Base-by-base conservation (phyloP, 1,139 yeast genomes). In the Debaryomycetaceae sp. region DNA sequence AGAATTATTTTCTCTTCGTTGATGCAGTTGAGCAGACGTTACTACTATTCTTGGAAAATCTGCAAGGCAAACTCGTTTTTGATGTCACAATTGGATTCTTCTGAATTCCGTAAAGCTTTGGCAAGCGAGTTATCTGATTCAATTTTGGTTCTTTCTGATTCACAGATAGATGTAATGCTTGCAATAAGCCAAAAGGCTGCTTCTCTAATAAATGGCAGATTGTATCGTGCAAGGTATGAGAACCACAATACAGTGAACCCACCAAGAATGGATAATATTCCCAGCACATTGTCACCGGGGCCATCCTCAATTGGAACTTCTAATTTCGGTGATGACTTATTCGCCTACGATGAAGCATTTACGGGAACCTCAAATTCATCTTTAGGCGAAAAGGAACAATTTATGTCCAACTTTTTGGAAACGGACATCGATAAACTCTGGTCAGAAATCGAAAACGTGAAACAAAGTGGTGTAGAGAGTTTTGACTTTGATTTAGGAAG, bases 1-100 rank as follows among this genome's bases (percentile, higher is more conserved):
- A 56, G 55, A 30, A 52, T 50, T 41, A 50, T 57, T 29, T 48
- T 63, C 26, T 50, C 54, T 1, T 56, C 63, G 0, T 40, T 67
- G 43, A 53, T 65, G 3, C 52, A 57, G 30, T 53, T 63, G 31
- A 65, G 71, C 42, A 59, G 57, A 35, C 49, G 74, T 38, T 67
- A 68, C 45, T 69, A 64, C 46, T 63, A 64, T 44, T 67, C 73
- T 1, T 67, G 73, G 63, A 55, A 67, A 46, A 54, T 66, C 7
- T 51, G 60, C 5, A 66, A 67, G 29, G 31, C 17, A 7, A 19
- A 30, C 6, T n/a, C 26, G 11, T 30, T 30, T 13, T n/a, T 26
- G 14, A 16, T 30, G 8, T 30, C 30, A 11, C n/a, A 9, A 16
- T 18, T 35, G 18, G 19, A 11, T 9, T 13, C 29, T 30, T 33